These are phyloP conservation scores for Talaromyces marneffei DNA, from an alignment of 2,329 filamentous ascomycete species.

Conservation along the genomic window DNA sequence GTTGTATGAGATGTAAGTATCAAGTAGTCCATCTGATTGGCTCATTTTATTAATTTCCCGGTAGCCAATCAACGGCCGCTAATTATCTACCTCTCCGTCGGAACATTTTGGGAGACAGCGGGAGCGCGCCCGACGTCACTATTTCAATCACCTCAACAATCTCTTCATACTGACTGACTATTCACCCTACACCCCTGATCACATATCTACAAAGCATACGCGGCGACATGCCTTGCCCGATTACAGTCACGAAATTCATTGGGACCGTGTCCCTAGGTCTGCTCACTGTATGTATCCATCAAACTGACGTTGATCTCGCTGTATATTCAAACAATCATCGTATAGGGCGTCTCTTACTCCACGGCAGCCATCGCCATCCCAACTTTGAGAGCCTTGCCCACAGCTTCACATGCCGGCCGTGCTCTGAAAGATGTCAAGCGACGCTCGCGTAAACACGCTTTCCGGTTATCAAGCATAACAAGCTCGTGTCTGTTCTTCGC, in stretches of 20 bases:
- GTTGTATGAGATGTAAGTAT: neutral
- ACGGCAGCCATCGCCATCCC: conserved; percentile 73
- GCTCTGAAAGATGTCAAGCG: conserved; percentile 64
- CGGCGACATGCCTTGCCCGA: conserved; percentile 56
- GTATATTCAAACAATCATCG: too few species aligned
- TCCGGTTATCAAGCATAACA: conserved; percentile 62
- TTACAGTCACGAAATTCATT: conserved; percentile 84
- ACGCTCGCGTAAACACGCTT: conserved; percentile 59
- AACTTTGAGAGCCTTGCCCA: conserved; percentile 72
- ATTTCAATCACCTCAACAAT: neutral
- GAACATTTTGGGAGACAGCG: conserved; percentile 1
- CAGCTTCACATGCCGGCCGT: conserved; percentile 63
- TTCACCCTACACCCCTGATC: neutral
- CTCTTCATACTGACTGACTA: neutral
- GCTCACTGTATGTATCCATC: conserved; percentile 63
- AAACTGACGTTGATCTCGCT: neutral
- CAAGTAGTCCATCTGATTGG: neutral
- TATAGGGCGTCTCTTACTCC: conserved; percentile 83
- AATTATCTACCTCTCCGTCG: conserved; percentile 3
- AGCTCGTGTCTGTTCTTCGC: conserved; percentile 69
- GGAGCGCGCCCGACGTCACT: conserved; percentile 10
- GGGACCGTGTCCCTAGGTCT: conserved; percentile 85
- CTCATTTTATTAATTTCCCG: neutral
- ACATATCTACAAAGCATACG: neutral
- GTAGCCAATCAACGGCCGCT: conserved; percentile 1